phyloP scores from a whole-genome alignment of 2,329 filamentous ascomycete genomes.

The Claviceps africana region DNA sequence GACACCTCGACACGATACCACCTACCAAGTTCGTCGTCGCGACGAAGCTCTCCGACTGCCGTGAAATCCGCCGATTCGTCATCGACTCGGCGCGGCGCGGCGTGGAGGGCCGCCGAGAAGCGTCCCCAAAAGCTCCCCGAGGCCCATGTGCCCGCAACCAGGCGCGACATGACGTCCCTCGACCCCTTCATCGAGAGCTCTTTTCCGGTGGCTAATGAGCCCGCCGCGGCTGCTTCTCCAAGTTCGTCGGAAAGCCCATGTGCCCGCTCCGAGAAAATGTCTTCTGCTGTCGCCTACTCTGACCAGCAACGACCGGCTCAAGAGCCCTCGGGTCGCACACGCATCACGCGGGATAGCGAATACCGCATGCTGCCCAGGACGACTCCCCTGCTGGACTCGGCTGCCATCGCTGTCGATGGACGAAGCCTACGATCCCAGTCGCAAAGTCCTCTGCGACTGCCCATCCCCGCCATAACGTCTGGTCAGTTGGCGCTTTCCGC shows the following conservation, averaged over 20 bases:
- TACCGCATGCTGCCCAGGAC: slow-evolving; percentile 13
- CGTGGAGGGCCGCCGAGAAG: slow-evolving; percentile 2
- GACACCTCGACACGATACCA: neutral
- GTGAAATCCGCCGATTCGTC: neutral
- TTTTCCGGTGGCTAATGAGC: slow-evolving; percentile 15
- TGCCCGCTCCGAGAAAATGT: neutral
- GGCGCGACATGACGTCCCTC: slow-evolving; percentile 19
- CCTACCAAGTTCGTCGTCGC: neutral
- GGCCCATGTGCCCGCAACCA: slow-evolving; percentile 10
- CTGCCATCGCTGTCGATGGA: slow-evolving; percentile 8
- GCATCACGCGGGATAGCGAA: slow-evolving; percentile 12
- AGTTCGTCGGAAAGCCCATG: slow-evolving; percentile 1
- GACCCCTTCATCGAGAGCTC: slow-evolving; percentile 17
- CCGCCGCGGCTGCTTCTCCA: slow-evolving; percentile 12
- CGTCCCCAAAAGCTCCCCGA: neutral
- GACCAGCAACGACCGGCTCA: neutral
- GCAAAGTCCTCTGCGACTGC: slow-evolving; percentile 24
- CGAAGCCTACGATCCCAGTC: slow-evolving; percentile 21
- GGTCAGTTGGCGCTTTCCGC: slow-evolving; percentile 50
- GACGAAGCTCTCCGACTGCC: neutral
- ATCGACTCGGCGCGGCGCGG: neutral
- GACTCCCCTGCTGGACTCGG: slow-evolving; percentile 22
- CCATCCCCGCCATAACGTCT: slow-evolving; percentile 34
- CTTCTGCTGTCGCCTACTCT: neutral
- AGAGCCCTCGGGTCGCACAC: neutral